Percentiles rank a stretch among this genome's conserved stretches.
Evolutionary conservation across 78 protist species (phyloP).

Genomic region (Parvularia atlantis): DNA sequence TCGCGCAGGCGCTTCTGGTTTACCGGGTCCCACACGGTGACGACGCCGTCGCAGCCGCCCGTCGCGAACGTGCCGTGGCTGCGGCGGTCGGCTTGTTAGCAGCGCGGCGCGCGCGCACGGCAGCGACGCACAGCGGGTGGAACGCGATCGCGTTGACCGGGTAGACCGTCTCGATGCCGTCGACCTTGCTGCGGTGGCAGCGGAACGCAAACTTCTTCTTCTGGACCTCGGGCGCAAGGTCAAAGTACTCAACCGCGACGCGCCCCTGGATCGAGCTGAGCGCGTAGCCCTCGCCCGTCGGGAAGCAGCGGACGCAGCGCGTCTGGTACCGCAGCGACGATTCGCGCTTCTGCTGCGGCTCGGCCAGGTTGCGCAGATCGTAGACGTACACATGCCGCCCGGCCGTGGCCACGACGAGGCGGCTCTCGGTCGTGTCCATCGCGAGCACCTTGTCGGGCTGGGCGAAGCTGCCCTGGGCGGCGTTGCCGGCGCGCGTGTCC

Average conservation of each 20-base stretch:
- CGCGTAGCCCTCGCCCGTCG: conserved; percentile 65
- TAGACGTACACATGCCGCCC: conserved; percentile 43
- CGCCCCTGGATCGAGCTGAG: conserved; percentile 81
- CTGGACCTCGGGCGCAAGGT: conserved; percentile 29
- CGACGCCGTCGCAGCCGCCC: conserved; percentile 90
- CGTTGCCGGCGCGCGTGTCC: conserved; percentile 48
- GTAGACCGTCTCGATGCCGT: conserved; percentile 50
- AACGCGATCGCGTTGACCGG: conserved; percentile 89
- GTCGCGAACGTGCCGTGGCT: conserved; percentile 85
- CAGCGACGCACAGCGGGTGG: conserved; percentile 56
- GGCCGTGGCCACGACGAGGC: conserved; percentile 57
- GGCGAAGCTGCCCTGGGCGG: background rate
- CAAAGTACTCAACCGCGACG: conserved; percentile 81
- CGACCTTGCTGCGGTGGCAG: conserved; percentile 63
- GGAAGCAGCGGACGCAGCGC: conserved; percentile 38
- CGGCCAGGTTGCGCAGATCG: conserved; percentile 46
- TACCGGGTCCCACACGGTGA: conserved; percentile 78
- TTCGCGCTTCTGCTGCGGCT: conserved; percentile 62
- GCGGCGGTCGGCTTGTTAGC: too few relatives aligned
- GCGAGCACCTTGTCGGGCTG: conserved; percentile 44
- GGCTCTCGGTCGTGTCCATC: conserved; percentile 12
- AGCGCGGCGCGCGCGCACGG: too few relatives aligned
- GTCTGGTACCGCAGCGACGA: conserved; percentile 75
- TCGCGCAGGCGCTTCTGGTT: conserved; percentile 50
- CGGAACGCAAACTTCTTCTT: conserved; percentile 78